These are phyloP conservation scores for Fusarium goolgardi DNA, from an alignment of 2,329 filamentous ascomycete species.

Conservation along the genomic window DNA sequence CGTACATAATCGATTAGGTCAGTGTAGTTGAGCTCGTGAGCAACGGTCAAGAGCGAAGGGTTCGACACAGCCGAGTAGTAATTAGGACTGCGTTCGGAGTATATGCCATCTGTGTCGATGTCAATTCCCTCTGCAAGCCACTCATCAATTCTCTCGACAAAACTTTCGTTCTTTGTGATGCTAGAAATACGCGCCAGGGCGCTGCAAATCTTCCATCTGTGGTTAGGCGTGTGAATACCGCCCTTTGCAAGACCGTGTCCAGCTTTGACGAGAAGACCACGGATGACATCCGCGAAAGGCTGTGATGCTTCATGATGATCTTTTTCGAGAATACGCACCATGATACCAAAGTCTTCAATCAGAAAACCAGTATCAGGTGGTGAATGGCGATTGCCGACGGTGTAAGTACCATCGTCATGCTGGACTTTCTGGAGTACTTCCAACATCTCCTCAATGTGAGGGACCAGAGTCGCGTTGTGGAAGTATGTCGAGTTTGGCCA, in stretches of 20 bases:
- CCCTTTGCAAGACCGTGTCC: constrained; percentile 16
- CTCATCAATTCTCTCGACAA: constrained; percentile 12
- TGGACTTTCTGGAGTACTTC: neutral
- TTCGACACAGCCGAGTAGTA: constrained; percentile 25
- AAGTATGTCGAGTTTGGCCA: constrained; percentile 19
- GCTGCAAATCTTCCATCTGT: constrained; percentile 28
- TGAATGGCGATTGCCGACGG: constrained; percentile 21
- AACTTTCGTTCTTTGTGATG: neutral
- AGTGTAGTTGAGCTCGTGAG: constrained; percentile 15
- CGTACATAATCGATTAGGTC: constrained; percentile 6
- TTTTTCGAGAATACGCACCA: constrained; percentile 20
- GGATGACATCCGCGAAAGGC: constrained; percentile 1
- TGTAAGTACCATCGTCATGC: constrained; percentile 17
- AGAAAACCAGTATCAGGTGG: constrained; percentile 22
- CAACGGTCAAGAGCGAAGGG: constrained; percentile 7
- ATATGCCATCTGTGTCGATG: constrained; percentile 23
- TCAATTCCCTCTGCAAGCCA: constrained; percentile 26
- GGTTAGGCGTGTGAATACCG: constrained; percentile 17
- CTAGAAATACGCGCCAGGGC: constrained; percentile 18
- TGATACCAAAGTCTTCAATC: constrained; percentile 24
- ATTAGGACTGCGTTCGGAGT: constrained; percentile 18
- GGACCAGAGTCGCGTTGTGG: constrained; percentile 13
- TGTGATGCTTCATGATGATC: constrained; percentile 11
- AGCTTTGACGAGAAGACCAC: constrained; percentile 17
- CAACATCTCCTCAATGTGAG: constrained; percentile 18